Base-by-base conservation (phyloP, 805 yeast species). In the Kurtzmaniella fragi region DNA sequence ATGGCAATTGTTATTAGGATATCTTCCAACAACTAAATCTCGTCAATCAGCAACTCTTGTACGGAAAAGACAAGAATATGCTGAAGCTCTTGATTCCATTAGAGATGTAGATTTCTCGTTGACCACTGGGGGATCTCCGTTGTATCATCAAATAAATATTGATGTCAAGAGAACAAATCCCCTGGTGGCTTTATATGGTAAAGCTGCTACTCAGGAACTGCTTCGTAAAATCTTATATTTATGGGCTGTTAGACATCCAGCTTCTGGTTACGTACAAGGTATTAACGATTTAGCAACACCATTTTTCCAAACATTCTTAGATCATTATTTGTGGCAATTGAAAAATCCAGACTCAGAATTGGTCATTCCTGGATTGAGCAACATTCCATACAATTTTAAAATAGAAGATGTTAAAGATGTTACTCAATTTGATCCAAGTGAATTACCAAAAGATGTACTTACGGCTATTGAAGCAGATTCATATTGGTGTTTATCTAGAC, bases 201-300 rank as follows among this genome's bases (percentile, higher is more conserved):
- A 57, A 49, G 75, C 75, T 15, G 66, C 80, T 2, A 86, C 93
- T 0, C 98, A 91, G 49, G 66, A 80, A 40, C 78, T 95, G 12
- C 66, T 91, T 42, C 89, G 90, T 50, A 78, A 84, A 48, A 80
- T 93, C 8, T 64, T 91, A 39, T 91, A 89, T 54, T 67, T 91
- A 27, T 91, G 99, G 99, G 95, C 98, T 0, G 80, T 91, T 17
- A 73, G 98, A 48, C 98, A 93, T 57, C 98, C 99, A 1, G 96
- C 98, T 5, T 82, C 93, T 54, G 99, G 99, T 12, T 91, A 91
- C 59, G 99, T 91, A 15, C 99, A 91, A 65, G 99, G 99, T 20
- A 91, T 91, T 37, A 91, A 91, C 59, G 99, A 91, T 62, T 70
- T 91, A 36, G 87, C 82, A 12, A 91, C 97, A 1, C 98, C 99